phyloP scores from a whole-genome alignment of 345 rosid genomes.

The Eutrema heterophyllum region DNA sequence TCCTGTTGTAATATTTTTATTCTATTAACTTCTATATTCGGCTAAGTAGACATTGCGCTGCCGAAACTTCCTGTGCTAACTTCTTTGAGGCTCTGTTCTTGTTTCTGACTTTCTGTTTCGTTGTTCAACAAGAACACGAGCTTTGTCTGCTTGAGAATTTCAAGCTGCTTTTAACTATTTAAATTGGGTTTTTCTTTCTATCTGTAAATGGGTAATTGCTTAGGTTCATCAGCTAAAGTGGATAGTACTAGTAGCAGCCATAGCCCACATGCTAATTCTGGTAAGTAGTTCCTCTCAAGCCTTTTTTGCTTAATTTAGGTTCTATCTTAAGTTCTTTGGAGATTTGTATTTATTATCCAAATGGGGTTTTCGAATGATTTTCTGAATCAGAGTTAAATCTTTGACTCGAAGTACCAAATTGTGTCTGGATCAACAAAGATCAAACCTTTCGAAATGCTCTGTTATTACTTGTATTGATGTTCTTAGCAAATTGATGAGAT shows the following conservation, averaged over 20 bases:
- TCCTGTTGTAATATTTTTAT: background rate
- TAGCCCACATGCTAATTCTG: constrained; percentile 49
- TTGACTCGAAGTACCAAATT: background rate
- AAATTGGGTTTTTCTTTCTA: background rate
- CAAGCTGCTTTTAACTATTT: background rate
- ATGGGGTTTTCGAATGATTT: background rate
- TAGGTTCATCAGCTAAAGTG: constrained; percentile 59
- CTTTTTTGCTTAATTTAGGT: background rate
- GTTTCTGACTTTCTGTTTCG: background rate
- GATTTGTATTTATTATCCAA: background rate
- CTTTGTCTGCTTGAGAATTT: constrained; percentile 9
- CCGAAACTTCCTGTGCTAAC: background rate
- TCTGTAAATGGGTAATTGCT: constrained; percentile 66
- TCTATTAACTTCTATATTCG: background rate
- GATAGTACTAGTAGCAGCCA: constrained; percentile 40
- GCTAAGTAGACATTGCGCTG: background rate
- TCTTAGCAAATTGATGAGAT: background rate
- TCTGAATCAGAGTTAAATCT: background rate
- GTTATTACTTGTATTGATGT: background rate
- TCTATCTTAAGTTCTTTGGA: background rate
- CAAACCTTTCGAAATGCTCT: constrained; percentile 1
- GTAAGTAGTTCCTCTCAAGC: constrained; percentile 30
- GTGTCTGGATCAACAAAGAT: background rate
- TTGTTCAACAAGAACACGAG: background rate
- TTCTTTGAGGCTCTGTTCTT: constrained; percentile 6